Percentiles rank a stretch among this genome's conserved stretches.
These are phyloP conservation scores for Buxus sempervirens DNA, from an alignment of 164 flowering plant species.

Conservation along the genomic window DNA sequence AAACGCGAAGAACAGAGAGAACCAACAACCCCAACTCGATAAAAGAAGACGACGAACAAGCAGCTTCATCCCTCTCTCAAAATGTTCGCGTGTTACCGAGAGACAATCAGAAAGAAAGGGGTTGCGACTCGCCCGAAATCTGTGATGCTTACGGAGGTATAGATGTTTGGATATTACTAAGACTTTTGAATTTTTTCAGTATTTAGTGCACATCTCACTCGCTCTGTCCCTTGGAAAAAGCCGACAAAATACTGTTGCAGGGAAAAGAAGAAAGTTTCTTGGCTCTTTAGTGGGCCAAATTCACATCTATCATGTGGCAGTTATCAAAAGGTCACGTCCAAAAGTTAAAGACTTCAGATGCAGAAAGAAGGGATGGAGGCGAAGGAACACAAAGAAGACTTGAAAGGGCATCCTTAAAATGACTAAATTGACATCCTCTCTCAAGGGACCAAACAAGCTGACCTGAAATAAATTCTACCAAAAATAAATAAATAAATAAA, in stretches of 20 bases:
- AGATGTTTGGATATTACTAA: constrained; percentile 7
- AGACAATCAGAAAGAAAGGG: constrained; percentile 1
- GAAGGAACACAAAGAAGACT: too few species aligned
- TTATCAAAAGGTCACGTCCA: constrained; percentile 20
- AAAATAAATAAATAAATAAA: too few species aligned
- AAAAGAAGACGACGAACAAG: constrained; percentile 21
- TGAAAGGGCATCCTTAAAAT: too few species aligned
- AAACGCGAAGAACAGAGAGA: constrained; percentile 6
- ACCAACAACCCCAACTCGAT: constrained; percentile 16
- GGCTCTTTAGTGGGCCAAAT: neutral
- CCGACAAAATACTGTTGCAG: constrained; percentile 4
- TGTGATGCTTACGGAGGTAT: constrained; percentile 1
- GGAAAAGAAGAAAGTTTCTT: neutral
- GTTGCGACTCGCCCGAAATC: constrained; percentile 4
- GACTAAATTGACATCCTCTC: too few species aligned
- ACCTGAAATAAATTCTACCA: too few species aligned
- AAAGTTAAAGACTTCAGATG: constrained; percentile 6
- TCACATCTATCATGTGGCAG: constrained; percentile 29
- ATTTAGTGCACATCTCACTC: neutral
- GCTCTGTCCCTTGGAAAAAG: neutral
- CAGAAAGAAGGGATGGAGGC: neutral
- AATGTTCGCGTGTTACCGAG: too few species aligned
- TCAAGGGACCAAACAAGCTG: too few species aligned
- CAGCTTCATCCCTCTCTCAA: constrained; percentile 15
- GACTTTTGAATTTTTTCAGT: neutral